Conservation (phyloP, 2,329 filamentous ascomycete species). For the Colletotrichum sp. region DNA sequence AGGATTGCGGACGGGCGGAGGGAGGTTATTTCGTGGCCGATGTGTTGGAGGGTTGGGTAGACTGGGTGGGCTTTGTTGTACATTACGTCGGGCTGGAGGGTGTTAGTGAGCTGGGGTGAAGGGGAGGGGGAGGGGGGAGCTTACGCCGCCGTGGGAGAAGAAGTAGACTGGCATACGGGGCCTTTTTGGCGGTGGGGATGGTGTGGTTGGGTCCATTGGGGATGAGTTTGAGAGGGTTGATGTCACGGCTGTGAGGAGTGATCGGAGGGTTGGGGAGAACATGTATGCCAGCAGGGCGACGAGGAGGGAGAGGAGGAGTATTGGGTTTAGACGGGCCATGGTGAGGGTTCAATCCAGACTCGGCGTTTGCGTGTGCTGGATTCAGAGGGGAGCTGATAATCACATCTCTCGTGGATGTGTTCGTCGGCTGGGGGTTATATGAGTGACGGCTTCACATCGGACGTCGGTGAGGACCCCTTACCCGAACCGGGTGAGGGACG, state of each 20-base stretch:
- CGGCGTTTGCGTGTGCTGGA: not conserved
- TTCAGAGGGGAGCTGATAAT: not conserved
- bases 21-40: conserved; percentile 73
- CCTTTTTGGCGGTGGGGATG: not conserved
- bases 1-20: conserved; percentile 75
- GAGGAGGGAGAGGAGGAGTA: not conserved
- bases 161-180: conserved; percentile 48
- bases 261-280: not conserved
- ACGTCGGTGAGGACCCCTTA: not conserved
- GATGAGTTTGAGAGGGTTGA: not conserved
- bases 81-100: conserved; percentile 67
- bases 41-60: conserved; percentile 65
- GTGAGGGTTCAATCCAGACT: not conserved
- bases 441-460: not conserved
- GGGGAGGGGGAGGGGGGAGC: conserved; percentile 3
- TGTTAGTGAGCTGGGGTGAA: not conserved
- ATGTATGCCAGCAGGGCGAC: not conserved
- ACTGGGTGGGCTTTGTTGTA: conserved; percentile 72
- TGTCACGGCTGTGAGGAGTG: not conserved
- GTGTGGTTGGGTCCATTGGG: not conserved
- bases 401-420: not conserved
- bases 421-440: not conserved
- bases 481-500: not conserved
- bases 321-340: not conserved
- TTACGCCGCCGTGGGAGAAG: conserved; percentile 55